Base-by-base conservation (phyloP, 306 rosid species). In the Sphenostylis stenocarpa region DNA sequence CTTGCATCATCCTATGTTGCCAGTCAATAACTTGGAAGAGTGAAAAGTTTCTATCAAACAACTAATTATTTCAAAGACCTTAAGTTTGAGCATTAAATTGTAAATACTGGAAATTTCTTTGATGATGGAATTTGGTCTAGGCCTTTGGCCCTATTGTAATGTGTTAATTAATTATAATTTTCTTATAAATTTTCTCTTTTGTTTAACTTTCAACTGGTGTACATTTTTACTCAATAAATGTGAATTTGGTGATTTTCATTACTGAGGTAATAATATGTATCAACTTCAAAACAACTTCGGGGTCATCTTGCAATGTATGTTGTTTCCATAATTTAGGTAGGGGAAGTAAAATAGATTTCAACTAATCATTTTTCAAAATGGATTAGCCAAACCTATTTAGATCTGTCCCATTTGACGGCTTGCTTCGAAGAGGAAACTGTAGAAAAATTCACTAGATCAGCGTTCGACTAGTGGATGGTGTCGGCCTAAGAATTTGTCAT, bases 71-170 rank as follows among this genome's bases (percentile, higher is more conserved):
- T 85, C 63, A 33, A 64, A 68, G 72, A 51, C 78, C 17, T 52
- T 58, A 41, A 20, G 67, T 77, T 52, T 62, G 73, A 77, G 67
- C 68, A 53, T 73, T 62, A 61, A 73, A 73, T n/a, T 85, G 86
- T 75, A 82, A 70, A 82, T 85, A 75, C 74, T 78, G 82, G 58
- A 14, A 58, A 65, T 55, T 43, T 34, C 23, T 36, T 39, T 60
- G 31, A 52, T 33, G 34, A 24, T 31, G 71, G 70, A 78, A 19
- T 56, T 80, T 74, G 26, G 17, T 70, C 48, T 55, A 48, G 66
- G 67, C 66, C 39, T 49, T 67, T 36, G 64, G 60, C 33, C 49
- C 15, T 77, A 63, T 26, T 38, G 5, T 70, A 21, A 52, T 62
- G 45, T 62, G 77, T 62, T 29, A 58, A 51, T 78, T 45, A 58